Conservation (phyloP, 495 filamentous ascomycete species). For the Amorphotheca resinae region DNA sequence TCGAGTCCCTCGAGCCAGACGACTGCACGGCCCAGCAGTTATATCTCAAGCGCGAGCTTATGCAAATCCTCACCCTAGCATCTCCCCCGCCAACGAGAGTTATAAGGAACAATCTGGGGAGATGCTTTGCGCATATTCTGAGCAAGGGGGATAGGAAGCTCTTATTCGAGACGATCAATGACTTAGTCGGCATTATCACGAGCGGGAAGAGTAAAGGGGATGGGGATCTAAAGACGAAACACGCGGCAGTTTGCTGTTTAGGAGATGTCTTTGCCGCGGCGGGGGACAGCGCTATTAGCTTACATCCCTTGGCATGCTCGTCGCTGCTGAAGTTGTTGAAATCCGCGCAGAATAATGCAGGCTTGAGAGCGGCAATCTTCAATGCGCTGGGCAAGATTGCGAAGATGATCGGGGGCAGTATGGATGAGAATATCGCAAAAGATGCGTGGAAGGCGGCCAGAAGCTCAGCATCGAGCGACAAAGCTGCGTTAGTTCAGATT, state of each 20-base stretch:
- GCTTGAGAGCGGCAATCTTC: slow-evolving; percentile 73
- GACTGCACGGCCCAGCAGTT: slow-evolving; percentile 78
- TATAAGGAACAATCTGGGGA: slow-evolving; percentile 76
- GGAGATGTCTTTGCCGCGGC: slow-evolving; percentile 81
- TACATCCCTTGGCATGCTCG: slow-evolving; percentile 61
- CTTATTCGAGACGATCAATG: slow-evolving; percentile 88
- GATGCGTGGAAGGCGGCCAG: slow-evolving; percentile 91
- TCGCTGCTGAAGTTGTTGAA: slow-evolving; percentile 71
- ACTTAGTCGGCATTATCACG: slow-evolving; percentile 64
- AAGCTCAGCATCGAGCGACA: slow-evolving; percentile 64
- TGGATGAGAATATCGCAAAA: slow-evolving; percentile 75
- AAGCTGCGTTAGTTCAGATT: slow-evolving; percentile 67
- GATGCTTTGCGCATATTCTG: slow-evolving; percentile 74
- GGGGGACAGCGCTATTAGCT: slow-evolving; percentile 83
- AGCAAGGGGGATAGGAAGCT: slow-evolving; percentile 80
- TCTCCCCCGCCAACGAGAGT: slow-evolving; percentile 79
- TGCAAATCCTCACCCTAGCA: slow-evolving; percentile 79
- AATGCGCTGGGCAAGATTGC: slow-evolving; percentile 64
- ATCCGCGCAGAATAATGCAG: slow-evolving; percentile 63
- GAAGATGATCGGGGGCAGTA: slow-evolving; percentile 54
- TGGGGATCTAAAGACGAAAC: slow-evolving; percentile 44
- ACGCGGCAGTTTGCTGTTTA: slow-evolving; percentile 80
- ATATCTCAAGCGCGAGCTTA: slow-evolving; percentile 77
- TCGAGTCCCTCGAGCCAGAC: slow-evolving; percentile 57
- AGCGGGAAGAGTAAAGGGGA: slow-evolving; percentile 75